These are phyloP conservation scores for Pseudisothecium myosuroides DNA, from an alignment of 225 moss, liverwort and hornwort genomes.

Conservation along the genomic window DNA sequence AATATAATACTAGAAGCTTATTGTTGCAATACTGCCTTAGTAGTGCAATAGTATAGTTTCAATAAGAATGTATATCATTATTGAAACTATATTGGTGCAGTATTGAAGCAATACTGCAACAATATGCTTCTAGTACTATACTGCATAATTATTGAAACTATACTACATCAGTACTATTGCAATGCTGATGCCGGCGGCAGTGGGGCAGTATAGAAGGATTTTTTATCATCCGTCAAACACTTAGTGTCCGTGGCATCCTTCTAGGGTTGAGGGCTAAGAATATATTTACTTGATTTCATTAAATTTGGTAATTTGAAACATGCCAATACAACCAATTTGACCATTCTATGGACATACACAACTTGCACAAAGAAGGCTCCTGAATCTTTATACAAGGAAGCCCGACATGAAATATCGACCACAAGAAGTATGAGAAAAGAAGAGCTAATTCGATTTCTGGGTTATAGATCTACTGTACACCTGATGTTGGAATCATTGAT, in stretches of 20 bases:
- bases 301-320: background rate
- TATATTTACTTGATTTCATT: background rate
- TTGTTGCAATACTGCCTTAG: no score
- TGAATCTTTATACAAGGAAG: background rate
- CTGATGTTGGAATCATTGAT: background rate
- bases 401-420: background rate
- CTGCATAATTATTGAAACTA: no score
- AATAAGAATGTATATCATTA: no score
- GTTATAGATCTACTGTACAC: background rate
- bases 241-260: rapidly evolving
- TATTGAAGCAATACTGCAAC: no score
- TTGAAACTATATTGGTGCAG: no score
- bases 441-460: background rate
- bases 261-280: background rate
- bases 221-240: rapidly evolving
- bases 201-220: background rate
- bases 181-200: no score
- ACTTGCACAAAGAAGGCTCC: background rate
- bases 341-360: background rate
- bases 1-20: no score
- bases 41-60: no score
- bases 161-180: no score
- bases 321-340: background rate
- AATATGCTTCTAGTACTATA: no score
- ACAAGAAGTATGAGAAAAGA: background rate